Evolutionary conservation across 1,139 yeast species (phyloP).

Genomic region (Saccharomyces hybrid): DNA sequence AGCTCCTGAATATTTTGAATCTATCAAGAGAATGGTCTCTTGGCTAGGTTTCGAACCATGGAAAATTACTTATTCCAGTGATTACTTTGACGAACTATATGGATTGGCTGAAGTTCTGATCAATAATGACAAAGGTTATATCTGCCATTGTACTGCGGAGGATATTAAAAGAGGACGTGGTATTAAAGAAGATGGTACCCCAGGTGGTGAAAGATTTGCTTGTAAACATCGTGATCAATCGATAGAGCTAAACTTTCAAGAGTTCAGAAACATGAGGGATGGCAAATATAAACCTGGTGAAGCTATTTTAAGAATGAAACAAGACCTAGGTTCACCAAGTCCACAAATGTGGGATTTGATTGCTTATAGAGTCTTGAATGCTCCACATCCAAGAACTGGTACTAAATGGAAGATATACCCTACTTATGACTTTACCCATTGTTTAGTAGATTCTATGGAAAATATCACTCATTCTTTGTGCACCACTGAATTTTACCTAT

Average conservation of each 20-base stretch:
- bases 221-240: slow-evolving; percentile 69
- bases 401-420: slow-evolving; percentile 96
- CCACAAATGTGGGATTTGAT: slow-evolving; percentile 99
- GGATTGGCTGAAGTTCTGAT: slow-evolving; percentile 79
- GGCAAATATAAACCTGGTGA: slow-evolving; percentile 85
- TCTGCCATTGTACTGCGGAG: slow-evolving; percentile 89
- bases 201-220: slow-evolving; percentile 84
- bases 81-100: slow-evolving; percentile 84
- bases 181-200: slow-evolving; percentile 79
- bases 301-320: slow-evolving; percentile 95
- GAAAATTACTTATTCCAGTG: slow-evolving; percentile 92
- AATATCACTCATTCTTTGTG: slow-evolving; percentile 92
- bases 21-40: slow-evolving; percentile 73
- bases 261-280: slow-evolving; percentile 85
- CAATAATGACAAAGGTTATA: slow-evolving; percentile 65
- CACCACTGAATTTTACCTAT: slow-evolving; percentile 86
- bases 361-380: slow-evolving; percentile 91
- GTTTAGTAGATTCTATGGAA: slow-evolving; percentile 95
- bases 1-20: slow-evolving; percentile 80
- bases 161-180: slow-evolving; percentile 89
- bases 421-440: slow-evolving; percentile 96
- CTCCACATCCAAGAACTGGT: slow-evolving; percentile 94
- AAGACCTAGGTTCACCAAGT: slow-evolving; percentile 80
- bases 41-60: slow-evolving; percentile 95
- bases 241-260: slow-evolving; percentile 63